Evolutionary conservation across 441 rosid species (phyloP).

Genomic region (Mallotus repandus): DNA sequence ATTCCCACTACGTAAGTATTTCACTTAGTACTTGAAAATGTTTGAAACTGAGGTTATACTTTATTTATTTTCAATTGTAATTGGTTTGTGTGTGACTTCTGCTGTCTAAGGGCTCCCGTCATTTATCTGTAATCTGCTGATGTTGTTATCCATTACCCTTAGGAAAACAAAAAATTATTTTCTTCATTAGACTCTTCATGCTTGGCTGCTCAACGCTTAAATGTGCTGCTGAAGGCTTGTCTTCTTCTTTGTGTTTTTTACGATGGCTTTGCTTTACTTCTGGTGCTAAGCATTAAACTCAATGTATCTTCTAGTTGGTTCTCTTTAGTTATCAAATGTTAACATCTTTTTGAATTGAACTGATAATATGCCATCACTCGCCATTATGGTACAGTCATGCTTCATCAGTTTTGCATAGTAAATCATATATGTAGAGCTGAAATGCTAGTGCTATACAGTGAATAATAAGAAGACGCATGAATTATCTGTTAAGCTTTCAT

Average conservation of each 20-base stretch:
- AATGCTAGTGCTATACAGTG: background rate
- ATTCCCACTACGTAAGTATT: slow-evolving; percentile 83
- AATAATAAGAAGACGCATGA: background rate
- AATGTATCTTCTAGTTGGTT: background rate
- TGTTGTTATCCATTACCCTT: background rate
- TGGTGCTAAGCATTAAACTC: background rate
- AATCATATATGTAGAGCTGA: background rate
- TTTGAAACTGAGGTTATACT: too few species aligned
- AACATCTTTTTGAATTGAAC: background rate
- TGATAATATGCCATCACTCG: too few species aligned
- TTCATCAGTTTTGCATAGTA: background rate
- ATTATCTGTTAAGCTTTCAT: background rate
- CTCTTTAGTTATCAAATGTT: background rate
- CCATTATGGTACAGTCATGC: too few species aligned
- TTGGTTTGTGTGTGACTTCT: background rate
- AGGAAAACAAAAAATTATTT: too few species aligned
- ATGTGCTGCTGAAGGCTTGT: background rate
- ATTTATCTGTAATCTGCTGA: too few species aligned
- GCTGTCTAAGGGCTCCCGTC: background rate
- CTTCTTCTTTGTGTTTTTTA: background rate
- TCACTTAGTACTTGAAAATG: background rate
- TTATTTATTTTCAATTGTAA: background rate
- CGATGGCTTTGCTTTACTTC: background rate
- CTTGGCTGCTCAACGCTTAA: background rate
- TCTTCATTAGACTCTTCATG: background rate